Evolutionary conservation across 1,139 yeast genomes (phyloP), one percentile per base, ranked within the genome.

Genomic region (Pichia sp.): DNA sequence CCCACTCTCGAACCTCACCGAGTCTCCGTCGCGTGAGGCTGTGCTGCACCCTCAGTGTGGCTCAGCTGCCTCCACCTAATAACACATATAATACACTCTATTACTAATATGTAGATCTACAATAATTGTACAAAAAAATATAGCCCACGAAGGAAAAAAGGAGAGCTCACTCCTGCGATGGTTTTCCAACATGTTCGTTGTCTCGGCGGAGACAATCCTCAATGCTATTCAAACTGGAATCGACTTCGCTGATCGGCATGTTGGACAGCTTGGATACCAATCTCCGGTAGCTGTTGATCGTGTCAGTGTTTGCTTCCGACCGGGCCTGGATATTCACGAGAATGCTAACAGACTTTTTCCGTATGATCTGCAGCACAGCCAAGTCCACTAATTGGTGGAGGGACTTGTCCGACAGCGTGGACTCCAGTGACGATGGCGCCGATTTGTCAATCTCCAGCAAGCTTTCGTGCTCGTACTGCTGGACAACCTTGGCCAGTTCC

Each of bases 241-340:
- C 97, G 59, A 90, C 86, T 61, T 87, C 92, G 54, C 87, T 92
- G 15, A 86, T 78, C 54, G 84, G 82, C 59, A 90, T 81, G 3
- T 89, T 95, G 57, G 96, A 88, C 58, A 95, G 84, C 58, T 85
- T 78, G 52, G 96, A 84, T 49, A 92, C 85, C 60, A 92, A 76
- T 63, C 84, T 80, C 59, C 97, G 77, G 72, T 90, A 92, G 66
- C 88, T 89, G 67, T 83, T 82, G 81, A 90, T 87, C 66, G 85
- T 85, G 50, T 75, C 81, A 4, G 64, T 64, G 53, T 67, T 65
- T 23, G 63, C 64, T 53, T 74, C 78, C 10, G 82, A 79, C 41
- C 46, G 53, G 2, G 57, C 47, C 62, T 77, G 76, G 44, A 77
- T 67, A 45, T 70, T 72, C 26, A 81, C 74, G 13, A 79, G 74